Evolutionary conservation across 495 filamentous ascomycete genomes (phyloP).

Genomic region (Apiosordaria backusii): DNA sequence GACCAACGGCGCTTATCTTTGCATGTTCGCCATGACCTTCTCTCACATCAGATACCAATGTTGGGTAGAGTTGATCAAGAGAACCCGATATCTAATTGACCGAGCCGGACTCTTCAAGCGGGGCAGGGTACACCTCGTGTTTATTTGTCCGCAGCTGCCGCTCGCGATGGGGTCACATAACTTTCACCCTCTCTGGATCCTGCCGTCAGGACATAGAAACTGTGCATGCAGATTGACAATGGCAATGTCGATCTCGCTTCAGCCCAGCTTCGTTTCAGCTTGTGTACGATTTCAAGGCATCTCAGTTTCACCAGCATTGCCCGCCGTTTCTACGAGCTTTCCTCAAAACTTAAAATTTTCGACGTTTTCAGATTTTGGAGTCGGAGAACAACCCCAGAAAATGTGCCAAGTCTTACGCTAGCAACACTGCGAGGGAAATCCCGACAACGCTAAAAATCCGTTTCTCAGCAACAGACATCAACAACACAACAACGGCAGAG

Average conservation of each 20-base stretch:
- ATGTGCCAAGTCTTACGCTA: not conserved
- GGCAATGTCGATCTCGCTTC: not conserved
- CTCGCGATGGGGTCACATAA: not conserved
- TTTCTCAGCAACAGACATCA: not conserved
- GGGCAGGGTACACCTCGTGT: conserved; percentile 1
- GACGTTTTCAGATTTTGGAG: not conserved
- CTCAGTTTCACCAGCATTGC: not conserved
- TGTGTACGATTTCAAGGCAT: not conserved
- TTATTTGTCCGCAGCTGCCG: not conserved
- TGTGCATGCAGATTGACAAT: not conserved
- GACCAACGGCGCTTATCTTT: not conserved
- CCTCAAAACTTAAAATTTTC: not conserved
- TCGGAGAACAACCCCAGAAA: not conserved
- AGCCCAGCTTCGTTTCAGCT: not conserved
- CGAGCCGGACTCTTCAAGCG: not conserved
- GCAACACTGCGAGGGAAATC: not conserved
- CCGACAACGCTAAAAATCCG: not conserved
- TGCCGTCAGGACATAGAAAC: not conserved
- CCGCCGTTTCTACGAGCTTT: not conserved
- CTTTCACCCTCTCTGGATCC: not conserved
- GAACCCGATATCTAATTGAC: not conserved
- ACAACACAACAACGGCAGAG: not conserved
- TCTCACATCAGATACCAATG: not conserved
- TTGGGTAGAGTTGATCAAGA: not conserved
- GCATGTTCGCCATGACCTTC: not conserved